These are phyloP conservation scores for Venturia pyrina DNA, from an alignment of 2,329 filamentous ascomycete genomes.

Conservation along the genomic window DNA sequence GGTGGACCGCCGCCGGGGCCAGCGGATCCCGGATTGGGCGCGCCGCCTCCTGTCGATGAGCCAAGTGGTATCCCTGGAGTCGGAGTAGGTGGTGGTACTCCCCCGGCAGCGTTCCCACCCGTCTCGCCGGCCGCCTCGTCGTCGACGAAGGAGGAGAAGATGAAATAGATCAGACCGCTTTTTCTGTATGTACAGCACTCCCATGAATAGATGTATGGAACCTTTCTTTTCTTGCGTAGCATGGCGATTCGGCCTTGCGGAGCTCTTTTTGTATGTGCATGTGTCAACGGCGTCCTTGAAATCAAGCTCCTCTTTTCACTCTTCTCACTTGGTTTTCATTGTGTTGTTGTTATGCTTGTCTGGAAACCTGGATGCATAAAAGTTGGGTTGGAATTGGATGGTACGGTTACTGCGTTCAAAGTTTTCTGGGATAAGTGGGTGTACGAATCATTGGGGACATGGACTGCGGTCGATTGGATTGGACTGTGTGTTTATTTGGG, in stretches of 20 bases:
- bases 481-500: too few species aligned
- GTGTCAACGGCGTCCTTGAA: neutral
- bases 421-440: too few species aligned
- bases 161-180: neutral
- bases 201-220: neutral
- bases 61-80: constrained; percentile 2
- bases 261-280: neutral
- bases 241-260: neutral
- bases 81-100: neutral
- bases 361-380: too few species aligned
- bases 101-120: neutral
- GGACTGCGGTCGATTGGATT: too few species aligned
- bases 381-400: too few species aligned
- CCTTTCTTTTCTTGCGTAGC: neutral
- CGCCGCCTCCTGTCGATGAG: neutral
- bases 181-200: neutral
- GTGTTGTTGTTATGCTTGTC: too few species aligned
- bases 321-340: too few species aligned
- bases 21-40: neutral
- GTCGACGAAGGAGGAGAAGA: neutral
- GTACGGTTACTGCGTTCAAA: too few species aligned
- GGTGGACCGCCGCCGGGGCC: neutral
- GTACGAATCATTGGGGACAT: too few species aligned
- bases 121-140: neutral
- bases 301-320: too few species aligned